phyloP scores from a whole-genome alignment of 2,329 filamentous ascomycete species.

The Penicillium aurantiogriseum region DNA sequence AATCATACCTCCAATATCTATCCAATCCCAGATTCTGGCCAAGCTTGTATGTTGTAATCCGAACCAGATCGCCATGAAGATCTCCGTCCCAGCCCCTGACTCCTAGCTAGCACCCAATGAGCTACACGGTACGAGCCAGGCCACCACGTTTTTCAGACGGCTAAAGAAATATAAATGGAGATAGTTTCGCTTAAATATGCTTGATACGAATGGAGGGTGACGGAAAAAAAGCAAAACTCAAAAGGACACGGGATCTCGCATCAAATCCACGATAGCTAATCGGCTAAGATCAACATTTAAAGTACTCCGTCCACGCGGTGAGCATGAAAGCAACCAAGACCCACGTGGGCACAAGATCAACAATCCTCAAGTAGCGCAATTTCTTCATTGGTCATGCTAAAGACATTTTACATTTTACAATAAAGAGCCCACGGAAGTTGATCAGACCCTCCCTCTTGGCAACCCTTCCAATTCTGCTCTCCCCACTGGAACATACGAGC shows the following conservation, averaged over 20 bases:
- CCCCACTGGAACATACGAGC: background rate
- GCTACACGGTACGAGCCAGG: background rate
- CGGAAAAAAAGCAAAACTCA: background rate
- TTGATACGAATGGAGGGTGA: background rate
- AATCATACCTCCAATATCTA: background rate
- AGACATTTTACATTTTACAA: background rate
- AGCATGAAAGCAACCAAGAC: background rate
- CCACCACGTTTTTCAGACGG: background rate
- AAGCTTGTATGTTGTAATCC: background rate
- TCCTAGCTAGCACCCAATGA: background rate
- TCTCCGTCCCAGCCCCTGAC: slow-evolving; percentile 21
- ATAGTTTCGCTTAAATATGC: background rate
- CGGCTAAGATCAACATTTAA: background rate
- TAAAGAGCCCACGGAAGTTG: background rate
- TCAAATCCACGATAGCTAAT: background rate
- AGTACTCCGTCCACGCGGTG: background rate
- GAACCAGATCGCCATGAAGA: slow-evolving; percentile 11
- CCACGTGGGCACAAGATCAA: background rate
- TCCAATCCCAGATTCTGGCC: background rate
- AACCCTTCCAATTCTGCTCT: background rate
- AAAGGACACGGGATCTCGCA: background rate
- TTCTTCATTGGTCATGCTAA: background rate
- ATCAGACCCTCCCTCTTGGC: background rate
- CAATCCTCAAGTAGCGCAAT: background rate
- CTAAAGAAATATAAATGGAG: background rate